Evolutionary conservation across 495 filamentous ascomycete species (phyloP), one percentile per base, ranked within the genome.

Genomic region (Hypoxylon cercidicola): DNA sequence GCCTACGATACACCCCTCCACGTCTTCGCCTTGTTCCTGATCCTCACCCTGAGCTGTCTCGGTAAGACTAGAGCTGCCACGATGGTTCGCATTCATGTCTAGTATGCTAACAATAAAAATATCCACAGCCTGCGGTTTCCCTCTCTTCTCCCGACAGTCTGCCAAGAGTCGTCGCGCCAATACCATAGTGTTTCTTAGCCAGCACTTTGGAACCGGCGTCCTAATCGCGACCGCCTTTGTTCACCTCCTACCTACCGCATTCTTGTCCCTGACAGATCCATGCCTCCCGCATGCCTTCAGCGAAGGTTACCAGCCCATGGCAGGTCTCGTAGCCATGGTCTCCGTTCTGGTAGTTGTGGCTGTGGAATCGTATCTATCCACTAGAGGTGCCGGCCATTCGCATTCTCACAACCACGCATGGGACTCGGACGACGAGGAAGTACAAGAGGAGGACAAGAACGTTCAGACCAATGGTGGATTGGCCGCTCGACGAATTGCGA

Each of bases 191-290:
- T 93, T 93, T 75, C 74, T 90, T 44, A 91, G 89, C 25, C 89
- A 90, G 50, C 90, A 94, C 75, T 93, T 96, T 65, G 92, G 92
- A 35, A 95, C 92, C 4, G 92, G 92, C 19, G 92, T 96, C 8
- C 77, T 96, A 28, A 90, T 95, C 61, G 91, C 92, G 16, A 93
- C 92, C n/a, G 91, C 92, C 41, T 96, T 96, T 70, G 92, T 95
- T 21, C 92, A 95, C 74, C 79, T 88, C 8, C 88, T 96, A 4
- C 92, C 92, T 10, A 94, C 90, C 2, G 92, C 92, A 30, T 94
- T 94, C 72, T 75, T 84, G 37, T 94, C 91, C 7, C 80, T 96
- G 30, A 91, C 88, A 18, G 89, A 94, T 68, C 87, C 89, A 44
- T 96, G 92, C 71, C 87, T 96, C 0, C 90, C 92, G 28, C 72